Evolutionary conservation across 2,329 filamentous ascomycete species (phyloP), one percentile per base, ranked within the genome.

Genomic region (Arthroderma uncinatum): DNA sequence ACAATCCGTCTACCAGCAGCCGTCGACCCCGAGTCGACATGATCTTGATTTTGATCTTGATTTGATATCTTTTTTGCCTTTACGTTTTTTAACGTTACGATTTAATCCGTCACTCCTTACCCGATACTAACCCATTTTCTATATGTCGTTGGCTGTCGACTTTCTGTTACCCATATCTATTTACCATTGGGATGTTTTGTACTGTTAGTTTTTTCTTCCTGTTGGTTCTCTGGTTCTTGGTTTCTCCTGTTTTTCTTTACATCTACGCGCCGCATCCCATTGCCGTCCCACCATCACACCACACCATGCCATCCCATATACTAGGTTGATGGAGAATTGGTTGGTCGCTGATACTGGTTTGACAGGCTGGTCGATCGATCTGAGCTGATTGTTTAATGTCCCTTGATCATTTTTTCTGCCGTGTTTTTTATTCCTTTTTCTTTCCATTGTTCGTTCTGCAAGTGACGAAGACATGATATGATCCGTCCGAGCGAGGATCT

Each of bases 51-150:
- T 4, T 30, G 12, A 9, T 47, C 10, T 16, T 23, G 14, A 6
- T 44, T 44, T 44, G 33, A 34, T 44, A 44, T 8, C 14, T n/a
- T 14, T 48, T 25, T 23, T 21, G 21, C 44, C 12, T 39, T 48
- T n/a, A 48, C 10, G 50, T 21, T 34, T 34, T 16, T 14, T 16
- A 7, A 7, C n/a, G 39, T 21, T 23, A 53, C 34, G 50, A 53
- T 53, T 53, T 53, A 53, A 53, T 53, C 50, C 50, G 50, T 53
- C 50, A 37, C 28, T 53, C 50, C 16, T 53, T 52, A 16, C 34
- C 14, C 25, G 34, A 53, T 10, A 44, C 28, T 19, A 52, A 19
- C 50, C 6, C 10, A 19, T 23, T 21, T 53, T 53, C 36, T 28
- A 8, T 19, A 7, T 6, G 19, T 25, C 21, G 21, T 47, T 47